phyloP scores from a whole-genome alignment of 208 protist genomes.

The Giardia muris region DNA sequence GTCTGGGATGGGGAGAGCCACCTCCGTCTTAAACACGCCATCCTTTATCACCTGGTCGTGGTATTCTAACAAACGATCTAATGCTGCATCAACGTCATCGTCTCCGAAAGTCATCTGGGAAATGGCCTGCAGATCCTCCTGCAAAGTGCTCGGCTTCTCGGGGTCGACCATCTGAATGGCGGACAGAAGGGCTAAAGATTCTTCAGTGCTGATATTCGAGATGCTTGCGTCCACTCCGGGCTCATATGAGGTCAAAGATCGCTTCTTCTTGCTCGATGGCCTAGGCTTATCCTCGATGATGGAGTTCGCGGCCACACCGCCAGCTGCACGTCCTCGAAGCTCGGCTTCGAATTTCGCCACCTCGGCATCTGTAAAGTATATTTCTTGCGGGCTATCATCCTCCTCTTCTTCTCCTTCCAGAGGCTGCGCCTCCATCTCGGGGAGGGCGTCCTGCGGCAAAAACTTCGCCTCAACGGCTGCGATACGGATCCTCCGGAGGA shows the following conservation, averaged over 20 bases:
- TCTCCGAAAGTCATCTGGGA: background rate
- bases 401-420: background rate
- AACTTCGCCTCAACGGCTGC: background rate
- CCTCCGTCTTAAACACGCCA: background rate
- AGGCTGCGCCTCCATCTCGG: background rate
- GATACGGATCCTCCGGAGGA: background rate
- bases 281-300: background rate
- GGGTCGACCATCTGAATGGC: background rate
- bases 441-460: background rate
- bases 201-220: background rate
- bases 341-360: background rate
- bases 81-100: background rate
- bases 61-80: background rate
- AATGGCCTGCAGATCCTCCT: background rate
- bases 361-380: background rate
- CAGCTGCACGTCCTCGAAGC: background rate
- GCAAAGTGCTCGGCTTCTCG: background rate
- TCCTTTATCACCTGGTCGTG: background rate
- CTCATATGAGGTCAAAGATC: background rate
- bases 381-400: background rate
- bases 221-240: background rate
- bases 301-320: background rate
- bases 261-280: background rate
- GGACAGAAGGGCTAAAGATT: background rate
- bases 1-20: background rate